phyloP scores from a whole-genome alignment of 305 asterid genomes.

The Coffea humblotiana region DNA sequence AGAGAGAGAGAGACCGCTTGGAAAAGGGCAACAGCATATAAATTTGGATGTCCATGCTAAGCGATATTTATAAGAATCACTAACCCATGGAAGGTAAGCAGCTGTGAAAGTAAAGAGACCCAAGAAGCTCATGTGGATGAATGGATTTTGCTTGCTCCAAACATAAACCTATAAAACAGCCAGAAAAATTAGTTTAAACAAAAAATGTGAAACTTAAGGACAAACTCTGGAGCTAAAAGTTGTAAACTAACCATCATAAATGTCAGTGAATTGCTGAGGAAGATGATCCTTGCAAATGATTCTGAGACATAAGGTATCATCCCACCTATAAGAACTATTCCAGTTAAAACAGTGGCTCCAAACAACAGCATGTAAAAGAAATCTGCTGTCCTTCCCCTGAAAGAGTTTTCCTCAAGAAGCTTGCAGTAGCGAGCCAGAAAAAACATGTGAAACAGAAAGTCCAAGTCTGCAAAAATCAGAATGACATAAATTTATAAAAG shows the following conservation, averaged over 20 bases:
- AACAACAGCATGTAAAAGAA: slow-evolving; percentile 93
- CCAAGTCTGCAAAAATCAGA: slow-evolving; percentile 67
- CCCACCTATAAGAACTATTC: slow-evolving; percentile 88
- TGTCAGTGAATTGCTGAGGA: slow-evolving; percentile 97
- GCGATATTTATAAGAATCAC: slow-evolving; percentile 24
- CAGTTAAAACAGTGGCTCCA: slow-evolving; percentile 91
- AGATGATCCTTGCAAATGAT: slow-evolving; percentile 89
- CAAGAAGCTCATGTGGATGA: slow-evolving; percentile 95
- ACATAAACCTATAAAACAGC: slow-evolving; percentile 71
- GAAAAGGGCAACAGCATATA: not conserved
- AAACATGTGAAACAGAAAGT: slow-evolving; percentile 99
- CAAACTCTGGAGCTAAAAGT: not conserved
- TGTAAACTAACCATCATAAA: slow-evolving; percentile 88
- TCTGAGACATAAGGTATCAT: slow-evolving; percentile 96
- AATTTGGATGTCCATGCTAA: not conserved
- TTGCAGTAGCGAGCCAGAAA: slow-evolving; percentile 98
- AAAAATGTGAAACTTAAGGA: not conserved
- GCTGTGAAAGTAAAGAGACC: slow-evolving; percentile 98
- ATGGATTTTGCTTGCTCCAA: slow-evolving; percentile 99
- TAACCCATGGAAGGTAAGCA: slow-evolving; percentile 98
- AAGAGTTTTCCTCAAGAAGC: slow-evolving; percentile 96
- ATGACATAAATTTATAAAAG: slow-evolving; percentile 7
- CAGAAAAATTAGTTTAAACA: slow-evolving; percentile 2
- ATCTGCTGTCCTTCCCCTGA: slow-evolving; percentile 96
- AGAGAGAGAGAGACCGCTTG: not conserved